Evolutionary conservation across 306 rosid species (phyloP).

Genomic region (Cucurbita moschata): DNA sequence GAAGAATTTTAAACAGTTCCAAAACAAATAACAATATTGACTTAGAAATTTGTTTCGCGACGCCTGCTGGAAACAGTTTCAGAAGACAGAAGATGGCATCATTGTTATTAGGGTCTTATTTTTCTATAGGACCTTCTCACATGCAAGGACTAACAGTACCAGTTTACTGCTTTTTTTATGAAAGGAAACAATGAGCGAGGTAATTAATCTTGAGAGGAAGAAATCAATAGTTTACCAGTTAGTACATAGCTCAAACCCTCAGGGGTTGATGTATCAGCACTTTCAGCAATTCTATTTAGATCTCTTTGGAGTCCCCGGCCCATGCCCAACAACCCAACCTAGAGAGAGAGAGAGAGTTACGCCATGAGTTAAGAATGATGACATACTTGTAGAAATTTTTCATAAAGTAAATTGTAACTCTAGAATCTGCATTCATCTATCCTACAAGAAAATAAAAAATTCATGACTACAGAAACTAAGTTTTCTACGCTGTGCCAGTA

Average conservation of each 20-base stretch:
- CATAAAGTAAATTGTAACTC: neutral
- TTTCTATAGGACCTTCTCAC: neutral
- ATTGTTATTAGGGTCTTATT: neutral
- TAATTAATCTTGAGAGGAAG: neutral
- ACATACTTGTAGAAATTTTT: neutral
- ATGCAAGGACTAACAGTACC: neutral
- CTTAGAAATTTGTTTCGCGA: neutral
- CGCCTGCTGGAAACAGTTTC: neutral
- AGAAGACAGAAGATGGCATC: neutral
- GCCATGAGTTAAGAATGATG: neutral
- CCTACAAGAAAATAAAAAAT: neutral
- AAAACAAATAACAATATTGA: neutral
- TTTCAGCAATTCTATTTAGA: conserved; percentile 78
- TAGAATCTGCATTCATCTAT: neutral
- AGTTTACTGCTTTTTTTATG: neutral
- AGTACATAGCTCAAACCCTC: conserved; percentile 69
- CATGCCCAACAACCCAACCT: conserved; percentile 95
- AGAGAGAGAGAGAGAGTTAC: neutral
- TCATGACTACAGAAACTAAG: neutral
- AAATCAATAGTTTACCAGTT: conserved; percentile 44
- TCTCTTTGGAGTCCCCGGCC: conserved; percentile 74
- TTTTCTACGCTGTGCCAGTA: neutral
- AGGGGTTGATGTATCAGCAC: conserved; percentile 78
- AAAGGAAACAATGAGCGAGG: neutral
- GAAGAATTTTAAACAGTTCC: neutral